A percentile compares a stretch with the other conserved stretches of the same genome.
These are phyloP conservation scores for Plenodomus lindquistii DNA, from an alignment of 2,329 filamentous ascomycete species.

Conservation along the genomic window DNA sequence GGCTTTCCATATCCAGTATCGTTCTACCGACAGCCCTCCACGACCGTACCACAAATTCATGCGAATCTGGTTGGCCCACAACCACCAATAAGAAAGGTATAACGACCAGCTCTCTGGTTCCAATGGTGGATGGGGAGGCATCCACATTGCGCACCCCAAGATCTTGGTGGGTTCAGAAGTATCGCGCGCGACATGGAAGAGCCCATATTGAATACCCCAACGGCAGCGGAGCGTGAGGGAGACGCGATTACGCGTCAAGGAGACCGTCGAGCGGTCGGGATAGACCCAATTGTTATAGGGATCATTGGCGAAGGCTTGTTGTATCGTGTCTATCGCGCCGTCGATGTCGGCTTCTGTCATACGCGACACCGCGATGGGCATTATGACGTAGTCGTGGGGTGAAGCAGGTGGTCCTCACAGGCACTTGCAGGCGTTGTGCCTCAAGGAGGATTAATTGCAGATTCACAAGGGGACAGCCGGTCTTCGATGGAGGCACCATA, in stretches of 20 bases:
- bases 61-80: conserved; percentile 66
- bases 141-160: conserved; percentile 74
- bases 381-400: conserved; percentile 19
- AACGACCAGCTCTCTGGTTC: conserved; percentile 62
- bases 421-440: no score
- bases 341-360: conserved; percentile 65
- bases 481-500: not conserved
- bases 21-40: conserved; percentile 67
- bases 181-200: conserved; percentile 72
- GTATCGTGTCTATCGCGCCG: conserved; percentile 66
- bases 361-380: conserved; percentile 58
- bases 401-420: not conserved
- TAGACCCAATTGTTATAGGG: conserved; percentile 71
- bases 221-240: conserved; percentile 68
- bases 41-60: conserved; percentile 72
- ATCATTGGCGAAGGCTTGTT: conserved; percentile 67
- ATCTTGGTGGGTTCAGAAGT: conserved; percentile 54
- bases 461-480: not conserved
- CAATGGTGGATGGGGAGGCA: conserved; percentile 58
- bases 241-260: conserved; percentile 61
- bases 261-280: conserved; percentile 61
- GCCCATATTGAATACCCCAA: conserved; percentile 71
- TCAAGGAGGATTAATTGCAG: not conserved
- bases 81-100: conserved; percentile 66
- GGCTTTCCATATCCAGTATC: conserved; percentile 75